phyloP scores from a whole-genome alignment of 352 stramenopile species.

The Thalassiosira oceanica region DNA sequence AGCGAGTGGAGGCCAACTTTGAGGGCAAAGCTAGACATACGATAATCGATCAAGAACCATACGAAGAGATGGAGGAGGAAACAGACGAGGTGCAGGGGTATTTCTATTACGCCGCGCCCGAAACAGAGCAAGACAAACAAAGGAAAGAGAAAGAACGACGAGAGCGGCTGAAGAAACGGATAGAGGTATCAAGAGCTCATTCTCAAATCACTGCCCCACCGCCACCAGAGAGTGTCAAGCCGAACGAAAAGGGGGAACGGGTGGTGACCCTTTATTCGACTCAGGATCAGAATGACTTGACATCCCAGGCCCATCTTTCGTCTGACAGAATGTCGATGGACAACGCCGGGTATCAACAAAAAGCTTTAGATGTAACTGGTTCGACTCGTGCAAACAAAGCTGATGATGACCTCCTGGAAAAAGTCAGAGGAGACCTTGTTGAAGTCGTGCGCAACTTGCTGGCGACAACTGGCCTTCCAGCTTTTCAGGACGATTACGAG shows the following conservation, averaged over 20 bases:
- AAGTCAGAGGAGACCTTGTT: slow-evolving; percentile 57
- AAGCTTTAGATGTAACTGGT: slow-evolving; percentile 3
- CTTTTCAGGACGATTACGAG: slow-evolving; percentile 67
- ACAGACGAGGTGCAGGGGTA: slow-evolving; percentile 40
- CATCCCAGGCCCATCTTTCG: slow-evolving; percentile 28
- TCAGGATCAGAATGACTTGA: slow-evolving; percentile 79
- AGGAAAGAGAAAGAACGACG: slow-evolving; percentile 12
- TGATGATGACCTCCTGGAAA: slow-evolving; percentile 46
- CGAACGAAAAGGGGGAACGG: slow-evolving; percentile 71
- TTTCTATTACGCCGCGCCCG: slow-evolving; percentile 52
- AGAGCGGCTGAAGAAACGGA: slow-evolving; percentile 15
- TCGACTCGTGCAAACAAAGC: slow-evolving; percentile 40
- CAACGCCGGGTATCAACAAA: slow-evolving; percentile 30
- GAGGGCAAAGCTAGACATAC: slow-evolving; percentile 64
- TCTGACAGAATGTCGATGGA: slow-evolving; percentile 36
- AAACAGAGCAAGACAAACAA: slow-evolving; percentile 32
- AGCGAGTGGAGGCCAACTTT: slow-evolving; percentile 49
- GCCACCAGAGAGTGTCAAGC: slow-evolving; percentile 42
- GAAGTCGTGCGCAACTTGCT: slow-evolving; percentile 66
- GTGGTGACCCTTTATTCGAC: slow-evolving; percentile 76
- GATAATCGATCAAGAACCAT: slow-evolving; percentile 34
- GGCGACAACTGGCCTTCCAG: slow-evolving; percentile 66
- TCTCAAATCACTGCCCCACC: slow-evolving; percentile 53
- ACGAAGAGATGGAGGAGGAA: slow-evolving; percentile 41
- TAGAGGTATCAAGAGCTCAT: slow-evolving; percentile 8